Percentiles rank a stretch among this genome's conserved stretches.
These are phyloP conservation scores for Ceratobasidium sp. DNA, from an alignment of 1,284 basidiomycete genomes.

Conservation along the genomic window DNA sequence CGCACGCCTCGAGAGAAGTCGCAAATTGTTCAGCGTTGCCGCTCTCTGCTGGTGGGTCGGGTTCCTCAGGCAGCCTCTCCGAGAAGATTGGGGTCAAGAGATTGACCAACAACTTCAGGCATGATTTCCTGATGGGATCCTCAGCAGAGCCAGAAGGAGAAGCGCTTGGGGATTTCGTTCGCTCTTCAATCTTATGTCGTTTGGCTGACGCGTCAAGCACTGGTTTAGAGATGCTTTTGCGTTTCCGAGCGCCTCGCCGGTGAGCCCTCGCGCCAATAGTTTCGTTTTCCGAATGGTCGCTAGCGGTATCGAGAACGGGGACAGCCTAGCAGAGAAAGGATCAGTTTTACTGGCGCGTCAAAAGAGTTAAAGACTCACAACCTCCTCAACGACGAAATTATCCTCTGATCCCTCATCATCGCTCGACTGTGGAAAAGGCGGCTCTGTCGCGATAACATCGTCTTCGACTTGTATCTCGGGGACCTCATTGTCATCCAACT, in stretches of 20 bases:
- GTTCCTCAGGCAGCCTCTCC: conserved; percentile 45
- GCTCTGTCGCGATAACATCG: background rate
- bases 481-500: conserved; percentile 44
- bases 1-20: conserved; percentile 74
- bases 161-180: background rate
- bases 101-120: conserved; percentile 24
- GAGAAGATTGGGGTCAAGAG: conserved; percentile 41
- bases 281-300: conserved; percentile 34
- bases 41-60: conserved; percentile 17
- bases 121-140: conserved; percentile 42
- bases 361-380: background rate
- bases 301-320: background rate
- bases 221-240: conserved; percentile 36
- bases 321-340: conserved; percentile 7
- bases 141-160: background rate
- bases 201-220: conserved; percentile 22
- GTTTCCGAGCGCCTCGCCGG: conserved; percentile 35
- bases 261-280: conserved; percentile 36
- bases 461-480: conserved; percentile 27
- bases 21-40: conserved; percentile 64
- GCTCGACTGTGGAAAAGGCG: conserved; percentile 9
- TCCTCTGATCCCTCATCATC: conserved; percentile 44
- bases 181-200: conserved; percentile 22
- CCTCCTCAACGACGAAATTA: conserved; percentile 36
- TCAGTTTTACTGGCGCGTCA: background rate